These are phyloP conservation scores for Ocimum tenuiflorum DNA, from an alignment of 257 asterid species.

Conservation along the genomic window DNA sequence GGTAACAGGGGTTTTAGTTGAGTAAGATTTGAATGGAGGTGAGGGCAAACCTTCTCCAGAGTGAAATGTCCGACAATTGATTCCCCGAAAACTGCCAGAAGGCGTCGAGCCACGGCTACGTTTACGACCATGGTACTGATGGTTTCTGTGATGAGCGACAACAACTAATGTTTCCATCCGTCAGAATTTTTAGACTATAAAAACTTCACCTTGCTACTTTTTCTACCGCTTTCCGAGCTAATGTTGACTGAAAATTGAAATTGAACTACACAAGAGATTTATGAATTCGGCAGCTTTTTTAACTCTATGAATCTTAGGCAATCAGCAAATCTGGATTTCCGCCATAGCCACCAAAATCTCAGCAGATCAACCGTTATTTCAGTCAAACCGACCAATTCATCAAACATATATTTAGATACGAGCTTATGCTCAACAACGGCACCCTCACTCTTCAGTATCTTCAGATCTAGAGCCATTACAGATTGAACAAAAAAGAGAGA, in stretches of 20 bases:
- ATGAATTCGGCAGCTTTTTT: neutral
- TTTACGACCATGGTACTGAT: conserved; percentile 31
- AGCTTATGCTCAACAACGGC: conserved; percentile 25
- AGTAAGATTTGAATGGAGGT: conserved; percentile 32
- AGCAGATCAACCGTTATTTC: conserved; percentile 39
- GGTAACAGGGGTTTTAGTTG: conserved; percentile 28
- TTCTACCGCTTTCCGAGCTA: conserved; percentile 12
- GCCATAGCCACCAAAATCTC: conserved; percentile 67
- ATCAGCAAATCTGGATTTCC: conserved; percentile 42
- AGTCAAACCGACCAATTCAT: conserved; percentile 24
- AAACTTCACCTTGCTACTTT: conserved; percentile 3
- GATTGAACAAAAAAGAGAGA: conserved; percentile 4
- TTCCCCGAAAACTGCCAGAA: conserved; percentile 23
- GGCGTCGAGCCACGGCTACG: conserved; percentile 21
- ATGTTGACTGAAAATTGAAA: conserved; percentile 6
- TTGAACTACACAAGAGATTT: neutral
- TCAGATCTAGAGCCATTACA: conserved; percentile 64
- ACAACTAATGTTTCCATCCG: conserved; percentile 65
- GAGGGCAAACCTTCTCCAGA: conserved; percentile 37
- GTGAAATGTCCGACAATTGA: conserved; percentile 42
- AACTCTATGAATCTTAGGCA: conserved; percentile 7
- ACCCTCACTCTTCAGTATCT: conserved; percentile 39
- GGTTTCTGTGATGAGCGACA: conserved; percentile 57
- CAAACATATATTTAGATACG: conserved; percentile 38
- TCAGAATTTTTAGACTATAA: neutral